Base-by-base conservation (phyloP, 2,329 filamentous ascomycete genomes). In the Monilinia fructicola region DNA sequence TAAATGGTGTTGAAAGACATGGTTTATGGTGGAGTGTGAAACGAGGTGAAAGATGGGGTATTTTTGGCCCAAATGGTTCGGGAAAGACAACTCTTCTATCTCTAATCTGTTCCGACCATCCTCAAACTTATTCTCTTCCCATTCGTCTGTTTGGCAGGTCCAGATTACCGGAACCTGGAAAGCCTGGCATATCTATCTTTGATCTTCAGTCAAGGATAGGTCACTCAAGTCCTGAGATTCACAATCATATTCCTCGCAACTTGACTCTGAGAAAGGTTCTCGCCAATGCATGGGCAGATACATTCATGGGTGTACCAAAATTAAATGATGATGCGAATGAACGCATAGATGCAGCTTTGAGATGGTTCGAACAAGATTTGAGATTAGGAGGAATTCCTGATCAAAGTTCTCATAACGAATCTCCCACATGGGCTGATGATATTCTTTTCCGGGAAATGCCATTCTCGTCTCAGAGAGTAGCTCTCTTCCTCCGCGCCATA, bases 61-160 rank as follows among this genome's bases (percentile, higher is more conserved):
- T 98, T 23, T 95, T 99, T 74, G 95, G 95, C 0, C 90, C 93
- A 42, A 98, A 99, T 73, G 95, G 90, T 16, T 97, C 92, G 0
- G 95, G 95, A 23, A 99, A 99, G 81, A 99, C 95, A 0, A 99
- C 95, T 0, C 84, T 99, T 50, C 85, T 98, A 38, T 95, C 93
- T 6, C 83, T 99, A 7, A 90, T 99, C 67, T 96, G 92, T 68
- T 98, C 94, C 0, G 95, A 99, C 74, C 95, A 99, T 73, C 95
- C 95, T 0, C 94, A 98, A 77, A 88, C 93, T 0, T 99, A 98
- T 77, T 92, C 91, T 0, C 85, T 93, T 31, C 93, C 94, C 0
- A 89, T 99, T 68, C 89, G 86, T 72, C 83, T 97, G 18, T 98
- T 99, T 76, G 92, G 93, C 0, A 87, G 87, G 28, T 90, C 89